Evolutionary conservation across 2,329 filamentous ascomycete genomes (phyloP).

Genomic region (Didymosphaeria variabile): DNA sequence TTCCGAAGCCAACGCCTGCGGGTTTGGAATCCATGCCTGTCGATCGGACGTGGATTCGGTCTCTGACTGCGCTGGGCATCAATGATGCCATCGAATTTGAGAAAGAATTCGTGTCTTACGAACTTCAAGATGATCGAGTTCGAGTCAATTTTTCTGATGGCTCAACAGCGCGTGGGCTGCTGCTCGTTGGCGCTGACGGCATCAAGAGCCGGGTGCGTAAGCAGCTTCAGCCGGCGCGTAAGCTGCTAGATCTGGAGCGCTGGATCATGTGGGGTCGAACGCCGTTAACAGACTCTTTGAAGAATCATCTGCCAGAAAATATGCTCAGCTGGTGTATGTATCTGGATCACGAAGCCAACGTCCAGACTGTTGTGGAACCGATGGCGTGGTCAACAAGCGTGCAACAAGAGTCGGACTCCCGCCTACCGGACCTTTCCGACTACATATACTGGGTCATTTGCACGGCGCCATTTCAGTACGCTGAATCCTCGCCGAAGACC

Average conservation of each 20-base stretch:
- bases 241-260: slow-evolving; percentile 48
- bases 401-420: slow-evolving; percentile 2
- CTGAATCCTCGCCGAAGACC: slow-evolving; percentile 12
- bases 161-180: slow-evolving; percentile 6
- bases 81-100: slow-evolving; percentile 41
- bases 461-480: slow-evolving; percentile 13
- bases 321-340: slow-evolving; percentile 24
- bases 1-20: slow-evolving; percentile 13
- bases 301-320: slow-evolving; percentile 12
- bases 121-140: slow-evolving; percentile 25
- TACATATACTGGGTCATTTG: slow-evolving; percentile 47
- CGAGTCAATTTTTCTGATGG: slow-evolving; percentile 19
- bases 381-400: slow-evolving; percentile 18
- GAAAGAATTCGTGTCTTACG: slow-evolving; percentile 39
- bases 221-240: slow-evolving; percentile 36
- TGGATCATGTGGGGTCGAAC: slow-evolving; percentile 54
- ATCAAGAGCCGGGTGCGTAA: slow-evolving; percentile 47
- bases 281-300: slow-evolving; percentile 35
- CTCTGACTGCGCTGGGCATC: slow-evolving; percentile 33
- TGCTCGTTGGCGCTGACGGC: slow-evolving; percentile 21
- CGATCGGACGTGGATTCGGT: slow-evolving; percentile 44
- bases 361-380: slow-evolving; percentile 20
- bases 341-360: slow-evolving; percentile 21
- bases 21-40: slow-evolving; percentile 26
- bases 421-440: slow-evolving; percentile 28